phyloP scores from a whole-genome alignment of 441 rosid genomes.

The Raphanus hybrid region DNA sequence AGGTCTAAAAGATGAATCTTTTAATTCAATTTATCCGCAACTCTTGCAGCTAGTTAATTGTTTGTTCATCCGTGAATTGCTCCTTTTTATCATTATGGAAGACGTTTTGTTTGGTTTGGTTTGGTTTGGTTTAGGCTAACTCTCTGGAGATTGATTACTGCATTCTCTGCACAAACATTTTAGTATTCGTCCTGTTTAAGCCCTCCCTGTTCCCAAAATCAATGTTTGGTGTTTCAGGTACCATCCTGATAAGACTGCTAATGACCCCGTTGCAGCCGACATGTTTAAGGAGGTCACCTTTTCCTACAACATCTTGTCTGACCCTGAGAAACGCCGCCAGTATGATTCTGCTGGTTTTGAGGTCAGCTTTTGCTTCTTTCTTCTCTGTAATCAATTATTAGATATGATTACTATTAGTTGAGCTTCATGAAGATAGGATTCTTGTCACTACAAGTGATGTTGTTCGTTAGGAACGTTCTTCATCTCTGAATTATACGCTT shows the following conservation, averaged over 20 bases:
- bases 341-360: constrained; percentile 94
- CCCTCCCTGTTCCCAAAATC: background rate
- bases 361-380: constrained; percentile 54
- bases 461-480: background rate
- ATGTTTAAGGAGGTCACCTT: constrained; percentile 69
- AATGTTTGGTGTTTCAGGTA: background rate
- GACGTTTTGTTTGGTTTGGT: background rate
- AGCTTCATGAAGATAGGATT: constrained; percentile 2
- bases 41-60: too few species aligned
- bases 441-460: background rate
- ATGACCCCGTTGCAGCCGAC: too few species aligned
- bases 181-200: background rate
- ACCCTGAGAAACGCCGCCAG: constrained; percentile 83
- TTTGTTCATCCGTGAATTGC: too few species aligned
- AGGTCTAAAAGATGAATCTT: background rate
- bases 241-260: too few species aligned
- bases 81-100: constrained; percentile 19
- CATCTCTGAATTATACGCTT: background rate
- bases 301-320: constrained; percentile 88
- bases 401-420: background rate
- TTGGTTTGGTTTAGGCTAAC: background rate
- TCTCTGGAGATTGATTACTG: background rate
- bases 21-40: too few species aligned
- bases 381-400: background rate
- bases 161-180: background rate